phyloP scores from a whole-genome alignment of 805 yeast genomes.

The Lipomyces mesembrius region DNA sequence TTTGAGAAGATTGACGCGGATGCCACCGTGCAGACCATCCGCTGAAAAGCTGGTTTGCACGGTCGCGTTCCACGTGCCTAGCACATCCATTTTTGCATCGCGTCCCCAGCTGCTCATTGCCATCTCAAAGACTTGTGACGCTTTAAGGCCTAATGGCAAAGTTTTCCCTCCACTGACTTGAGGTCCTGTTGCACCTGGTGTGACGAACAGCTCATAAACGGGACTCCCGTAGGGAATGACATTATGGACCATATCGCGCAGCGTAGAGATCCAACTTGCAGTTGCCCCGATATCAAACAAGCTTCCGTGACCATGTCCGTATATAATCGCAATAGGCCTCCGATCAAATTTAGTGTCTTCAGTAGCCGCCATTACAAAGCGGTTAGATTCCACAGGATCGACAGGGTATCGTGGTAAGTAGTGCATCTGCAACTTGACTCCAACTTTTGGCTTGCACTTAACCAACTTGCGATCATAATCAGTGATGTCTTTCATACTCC shows the following conservation, averaged over 20 bases:
- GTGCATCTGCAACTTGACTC: slow-evolving; percentile 5
- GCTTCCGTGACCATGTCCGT: slow-evolving; percentile 15
- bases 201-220: slow-evolving; percentile 23
- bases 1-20: slow-evolving; percentile 27
- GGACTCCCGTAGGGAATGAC: slow-evolving; percentile 6
- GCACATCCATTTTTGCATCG: slow-evolving; percentile 14
- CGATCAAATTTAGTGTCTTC: slow-evolving; percentile 5
- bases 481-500: slow-evolving; percentile 6
- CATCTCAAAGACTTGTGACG: slow-evolving; percentile 26
- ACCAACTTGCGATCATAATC: slow-evolving; percentile 5
- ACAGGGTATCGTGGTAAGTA: slow-evolving; percentile 9
- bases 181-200: slow-evolving; percentile 34
- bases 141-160: slow-evolving; percentile 10
- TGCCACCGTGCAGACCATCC: slow-evolving; percentile 25
- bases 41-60: slow-evolving; percentile 28
- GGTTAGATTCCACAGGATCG: slow-evolving; percentile 3
- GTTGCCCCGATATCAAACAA: slow-evolving; percentile 16
- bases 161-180: slow-evolving; percentile 9
- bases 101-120: slow-evolving; percentile 12
- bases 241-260: slow-evolving; percentile 11
- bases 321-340: slow-evolving; percentile 28
- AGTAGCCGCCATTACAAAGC: not conserved
- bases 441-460: slow-evolving; percentile 6
- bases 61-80: slow-evolving; percentile 37
- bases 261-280: slow-evolving; percentile 15